Percentiles rank a stretch among this genome's conserved stretches.
Conservation (phyloP, 176 grass and related monocot genomes). For the Sorghum bicolor region Sorghum_bicolor_NCBIv3 NC_012872.2:3956001-3956500, state of each 20-base stretch:
- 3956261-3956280: no score
- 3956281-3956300: neutral
- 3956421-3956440: constrained; percentile 96
- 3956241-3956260: neutral
- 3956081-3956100: constrained; percentile 90
- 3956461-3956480: constrained; percentile 65
- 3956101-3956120: constrained; percentile 88
- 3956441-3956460: constrained; percentile 63
- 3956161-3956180: constrained; percentile 52
- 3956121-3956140: constrained; percentile 94
- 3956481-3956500: constrained; percentile 47
- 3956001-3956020: neutral
- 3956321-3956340: constrained; percentile 62
- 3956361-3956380: constrained; percentile 66
- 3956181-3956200: neutral
- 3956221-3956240: no score
- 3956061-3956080: constrained; percentile 55
- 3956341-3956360: constrained; percentile 55
- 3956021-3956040: constrained; percentile 12
- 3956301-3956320: constrained; percentile 47
- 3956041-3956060: neutral
- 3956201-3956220: no score
- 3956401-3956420: constrained; percentile 55
- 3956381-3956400: constrained; percentile 88
- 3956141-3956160: constrained; percentile 53